Evolutionary conservation across 805 yeast genomes (phyloP).

Genomic region (Tetrapisispora nanseiensis): DNA sequence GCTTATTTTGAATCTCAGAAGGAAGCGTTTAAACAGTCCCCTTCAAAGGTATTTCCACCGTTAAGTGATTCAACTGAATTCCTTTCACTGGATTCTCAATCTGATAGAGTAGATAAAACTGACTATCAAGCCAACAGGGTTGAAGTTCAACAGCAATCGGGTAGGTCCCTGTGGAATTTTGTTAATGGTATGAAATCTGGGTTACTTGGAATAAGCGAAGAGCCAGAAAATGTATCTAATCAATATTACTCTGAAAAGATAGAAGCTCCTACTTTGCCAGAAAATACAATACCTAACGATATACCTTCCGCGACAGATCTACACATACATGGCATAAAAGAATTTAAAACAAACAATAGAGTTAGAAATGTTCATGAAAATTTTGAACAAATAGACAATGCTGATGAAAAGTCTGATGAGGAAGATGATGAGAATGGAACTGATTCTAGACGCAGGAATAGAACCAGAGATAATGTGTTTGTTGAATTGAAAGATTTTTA

Average conservation of each 20-base stretch:
- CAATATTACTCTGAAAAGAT: neutral
- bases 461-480: neutral
- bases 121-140: neutral
- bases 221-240: constrained; percentile 7
- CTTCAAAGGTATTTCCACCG: constrained; percentile 1
- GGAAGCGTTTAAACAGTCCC: neutral
- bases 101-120: neutral
- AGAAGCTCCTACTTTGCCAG: neutral
- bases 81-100: neutral
- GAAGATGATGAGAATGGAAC: neutral
- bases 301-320: neutral
- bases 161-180: constrained; percentile 39
- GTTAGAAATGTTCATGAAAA: neutral
- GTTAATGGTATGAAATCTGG: constrained; percentile 41
- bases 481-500: constrained; percentile 8
- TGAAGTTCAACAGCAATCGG: neutral
- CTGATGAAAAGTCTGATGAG: neutral
- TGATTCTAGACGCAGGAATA: neutral
- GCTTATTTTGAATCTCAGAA: too few relatives aligned
- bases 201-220: constrained; percentile 30
- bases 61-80: constrained; percentile 7
- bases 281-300: neutral
- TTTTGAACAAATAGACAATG: neutral
- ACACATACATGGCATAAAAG: neutral
- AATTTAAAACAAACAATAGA: neutral